Evolutionary conservation across 139 green algal genomes (phyloP).

Genomic region (Micromonas pusilla): DNA sequence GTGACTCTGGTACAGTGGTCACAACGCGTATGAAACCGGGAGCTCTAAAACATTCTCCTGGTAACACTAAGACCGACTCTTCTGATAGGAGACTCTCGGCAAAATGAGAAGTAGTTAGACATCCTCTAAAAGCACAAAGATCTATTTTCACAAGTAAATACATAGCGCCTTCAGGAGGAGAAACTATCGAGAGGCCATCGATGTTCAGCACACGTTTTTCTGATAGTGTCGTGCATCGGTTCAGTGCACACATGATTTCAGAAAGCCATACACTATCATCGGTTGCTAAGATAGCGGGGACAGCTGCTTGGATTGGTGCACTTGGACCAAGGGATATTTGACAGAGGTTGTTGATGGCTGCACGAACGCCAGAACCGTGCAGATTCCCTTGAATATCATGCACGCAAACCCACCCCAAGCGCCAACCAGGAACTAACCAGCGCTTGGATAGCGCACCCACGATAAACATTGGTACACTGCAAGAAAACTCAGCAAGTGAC

Average conservation of each 20-base stretch:
- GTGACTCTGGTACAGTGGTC: conserved; percentile 4
- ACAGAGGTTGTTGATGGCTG: conserved; percentile 14
- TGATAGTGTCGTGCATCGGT: conserved; percentile 14
- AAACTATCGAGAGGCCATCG: conserved; percentile 24
- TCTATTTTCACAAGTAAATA: conserved; percentile 37
- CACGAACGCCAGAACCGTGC: neutral
- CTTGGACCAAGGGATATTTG: conserved; percentile 28
- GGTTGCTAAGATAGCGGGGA: conserved; percentile 20
- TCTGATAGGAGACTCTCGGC: conserved; percentile 22
- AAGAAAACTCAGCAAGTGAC: conserved; percentile 8
- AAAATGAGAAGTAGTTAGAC: conserved; percentile 27
- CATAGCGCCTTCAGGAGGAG: conserved; percentile 37
- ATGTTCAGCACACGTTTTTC: conserved; percentile 7
- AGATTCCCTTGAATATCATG: conserved; percentile 27
- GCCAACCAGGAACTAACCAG: conserved; percentile 41
- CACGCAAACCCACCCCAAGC: conserved; percentile 37
- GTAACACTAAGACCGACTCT: conserved; percentile 35
- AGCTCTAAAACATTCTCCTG: conserved; percentile 23
- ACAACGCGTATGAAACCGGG: conserved; percentile 33
- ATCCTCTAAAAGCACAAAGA: neutral
- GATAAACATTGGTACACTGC: conserved; percentile 30
- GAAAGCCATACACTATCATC: conserved; percentile 28
- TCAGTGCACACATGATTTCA: neutral
- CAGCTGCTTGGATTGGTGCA: conserved; percentile 29
- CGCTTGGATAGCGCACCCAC: conserved; percentile 36